A percentile compares a stretch with the other conserved stretches of the same genome.
phyloP scores from a whole-genome alignment of 495 filamentous ascomycete genomes.

The Neurospora sp. region DNA sequence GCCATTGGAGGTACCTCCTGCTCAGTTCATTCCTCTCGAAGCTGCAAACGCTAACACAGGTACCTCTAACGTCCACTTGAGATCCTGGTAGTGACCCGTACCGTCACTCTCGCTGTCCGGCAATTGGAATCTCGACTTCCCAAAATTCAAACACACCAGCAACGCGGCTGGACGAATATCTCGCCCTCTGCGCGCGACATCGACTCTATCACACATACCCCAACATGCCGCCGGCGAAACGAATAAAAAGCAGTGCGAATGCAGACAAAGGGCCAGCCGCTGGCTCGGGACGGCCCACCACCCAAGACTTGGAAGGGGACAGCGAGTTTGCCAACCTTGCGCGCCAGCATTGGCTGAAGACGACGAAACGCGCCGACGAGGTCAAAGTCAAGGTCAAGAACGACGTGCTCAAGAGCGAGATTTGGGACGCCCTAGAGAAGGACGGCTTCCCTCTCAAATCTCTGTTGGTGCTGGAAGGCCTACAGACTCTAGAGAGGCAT shows the following conservation, averaged over 20 bases:
- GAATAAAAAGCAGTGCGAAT: conserved; percentile 33
- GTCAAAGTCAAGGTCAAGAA: conserved; percentile 62
- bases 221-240: conserved; percentile 39
- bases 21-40: not conserved
- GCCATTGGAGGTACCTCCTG: not conserved
- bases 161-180: not conserved
- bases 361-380: conserved; percentile 35
- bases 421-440: conserved; percentile 84
- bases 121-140: not conserved
- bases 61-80: not conserved
- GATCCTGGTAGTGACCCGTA: not conserved
- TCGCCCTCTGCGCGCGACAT: conserved; percentile 8
- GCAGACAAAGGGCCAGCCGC: conserved; percentile 23
- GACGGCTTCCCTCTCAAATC: conserved; percentile 66
- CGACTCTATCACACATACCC: not conserved
- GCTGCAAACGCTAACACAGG: not conserved
- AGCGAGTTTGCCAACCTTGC: conserved; percentile 75
- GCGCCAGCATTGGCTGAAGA: conserved; percentile 72
- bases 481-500: conserved; percentile 84
- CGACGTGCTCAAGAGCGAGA: conserved; percentile 74
- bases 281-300: conserved; percentile 25
- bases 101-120: not conserved
- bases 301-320: conserved; percentile 55
- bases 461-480: conserved; percentile 74
- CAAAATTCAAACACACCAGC: not conserved